Conservation (phyloP, 2,329 filamentous ascomycete species). For the Monosporascus sp. region DNA sequence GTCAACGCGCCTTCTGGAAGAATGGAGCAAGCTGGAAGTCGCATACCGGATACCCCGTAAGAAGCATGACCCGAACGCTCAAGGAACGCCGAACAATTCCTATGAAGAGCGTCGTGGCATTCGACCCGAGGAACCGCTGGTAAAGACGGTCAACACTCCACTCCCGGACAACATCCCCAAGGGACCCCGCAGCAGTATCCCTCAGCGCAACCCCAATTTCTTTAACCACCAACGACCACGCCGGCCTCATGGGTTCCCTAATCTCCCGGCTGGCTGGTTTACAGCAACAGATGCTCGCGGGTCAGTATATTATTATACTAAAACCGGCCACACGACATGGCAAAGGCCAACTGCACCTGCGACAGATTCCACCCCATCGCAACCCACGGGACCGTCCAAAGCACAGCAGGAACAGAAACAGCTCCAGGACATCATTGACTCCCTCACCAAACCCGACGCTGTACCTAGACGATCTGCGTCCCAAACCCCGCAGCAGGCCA, state of each 20-base stretch:
- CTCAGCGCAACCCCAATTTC: slow-evolving; percentile 47
- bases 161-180: slow-evolving; percentile 49
- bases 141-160: slow-evolving; percentile 35
- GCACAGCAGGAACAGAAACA: slow-evolving; percentile 61
- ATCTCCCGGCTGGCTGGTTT: slow-evolving; percentile 81
- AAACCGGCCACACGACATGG: slow-evolving; percentile 76
- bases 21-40: slow-evolving; percentile 85
- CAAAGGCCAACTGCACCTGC: slow-evolving; percentile 67
- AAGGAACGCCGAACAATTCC: slow-evolving; percentile 39
- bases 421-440: slow-evolving; percentile 80
- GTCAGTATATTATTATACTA: slow-evolving; percentile 80
- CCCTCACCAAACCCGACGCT: slow-evolving; percentile 66
- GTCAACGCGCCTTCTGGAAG: slow-evolving; percentile 66
- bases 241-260: slow-evolving; percentile 42
- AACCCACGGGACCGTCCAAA: slow-evolving; percentile 61
- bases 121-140: slow-evolving; percentile 35
- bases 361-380: slow-evolving; percentile 49
- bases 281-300: slow-evolving; percentile 66
- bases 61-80: slow-evolving; percentile 69
- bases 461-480: slow-evolving; percentile 50
- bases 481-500: slow-evolving; percentile 59
- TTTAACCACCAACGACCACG: slow-evolving; percentile 50
- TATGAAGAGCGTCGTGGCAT: slow-evolving; percentile 62
- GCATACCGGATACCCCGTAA: slow-evolving; percentile 91
- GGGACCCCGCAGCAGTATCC: slow-evolving; percentile 55